Evolutionary conservation across 441 rosid species (phyloP).

Genomic region (Macaranga tanarius): DNA sequence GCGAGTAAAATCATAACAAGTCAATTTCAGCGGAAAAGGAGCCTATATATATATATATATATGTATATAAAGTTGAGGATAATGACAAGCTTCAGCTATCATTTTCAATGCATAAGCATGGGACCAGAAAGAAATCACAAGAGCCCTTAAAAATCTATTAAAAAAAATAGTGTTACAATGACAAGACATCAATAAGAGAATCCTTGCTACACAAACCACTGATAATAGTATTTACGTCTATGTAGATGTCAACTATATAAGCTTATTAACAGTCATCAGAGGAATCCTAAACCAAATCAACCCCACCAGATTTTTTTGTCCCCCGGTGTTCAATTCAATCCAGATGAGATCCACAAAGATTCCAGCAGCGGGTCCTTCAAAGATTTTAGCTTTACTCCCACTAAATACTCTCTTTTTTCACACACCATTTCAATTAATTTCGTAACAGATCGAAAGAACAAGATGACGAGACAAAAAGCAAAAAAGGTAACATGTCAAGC

Average conservation of each 20-base stretch:
- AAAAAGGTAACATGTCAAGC: not conserved
- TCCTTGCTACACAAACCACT: constrained; percentile 5
- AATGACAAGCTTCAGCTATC: constrained; percentile 18
- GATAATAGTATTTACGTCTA: not conserved
- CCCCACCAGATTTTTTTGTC: constrained; percentile 20
- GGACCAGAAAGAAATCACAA: constrained; percentile 12
- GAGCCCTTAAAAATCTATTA: not conserved
- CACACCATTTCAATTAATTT: constrained; percentile 4
- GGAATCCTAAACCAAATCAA: not conserved
- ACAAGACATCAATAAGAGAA: constrained; percentile 7
- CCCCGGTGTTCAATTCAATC: not conserved
- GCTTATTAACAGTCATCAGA: not conserved
- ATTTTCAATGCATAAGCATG: constrained; percentile 5
- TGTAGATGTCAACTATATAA: not conserved
- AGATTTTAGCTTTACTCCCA: constrained; percentile 7
- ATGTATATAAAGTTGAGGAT: constrained; percentile 8
- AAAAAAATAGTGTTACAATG: constrained; percentile 6
- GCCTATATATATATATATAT: not conserved
- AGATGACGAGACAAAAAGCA: not conserved
- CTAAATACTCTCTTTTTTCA: not conserved
- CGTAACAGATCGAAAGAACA: not conserved
- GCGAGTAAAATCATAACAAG: not conserved
- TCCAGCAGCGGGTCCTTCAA: constrained; percentile 24
- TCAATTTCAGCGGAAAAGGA: not conserved
- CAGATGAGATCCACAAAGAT: constrained; percentile 15